Evolutionary conservation across 1,284 basidiomycete genomes (phyloP).

Genomic region (Rhodofomes roseus): DNA sequence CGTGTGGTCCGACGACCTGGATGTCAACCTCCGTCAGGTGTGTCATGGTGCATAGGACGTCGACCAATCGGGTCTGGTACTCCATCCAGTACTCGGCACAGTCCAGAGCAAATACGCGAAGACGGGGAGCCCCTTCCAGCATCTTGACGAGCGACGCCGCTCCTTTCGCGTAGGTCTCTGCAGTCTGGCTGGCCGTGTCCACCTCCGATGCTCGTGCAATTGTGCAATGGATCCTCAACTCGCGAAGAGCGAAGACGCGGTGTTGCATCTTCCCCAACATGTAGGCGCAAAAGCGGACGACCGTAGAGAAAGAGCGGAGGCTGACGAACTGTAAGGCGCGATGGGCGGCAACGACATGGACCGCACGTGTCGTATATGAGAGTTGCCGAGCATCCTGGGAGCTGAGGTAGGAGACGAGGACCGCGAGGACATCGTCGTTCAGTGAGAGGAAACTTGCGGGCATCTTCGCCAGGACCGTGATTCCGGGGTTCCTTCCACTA

Average conservation of each 20-base stretch:
- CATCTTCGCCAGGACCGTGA: background rate
- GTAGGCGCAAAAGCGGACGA: background rate
- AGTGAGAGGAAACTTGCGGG: background rate
- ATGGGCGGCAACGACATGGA: background rate
- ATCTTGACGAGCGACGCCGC: background rate
- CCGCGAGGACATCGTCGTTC: background rate
- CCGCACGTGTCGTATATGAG: background rate
- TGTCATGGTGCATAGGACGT: background rate
- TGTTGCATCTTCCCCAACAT: background rate
- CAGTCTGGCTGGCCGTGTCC: background rate
- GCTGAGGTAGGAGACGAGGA: background rate
- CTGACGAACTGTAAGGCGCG: background rate
- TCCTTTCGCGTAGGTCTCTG: background rate
- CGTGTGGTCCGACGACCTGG: background rate
- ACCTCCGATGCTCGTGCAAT: background rate
- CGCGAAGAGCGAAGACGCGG: background rate
- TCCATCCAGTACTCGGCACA: background rate
- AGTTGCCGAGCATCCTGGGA: background rate
- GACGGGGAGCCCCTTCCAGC: background rate
- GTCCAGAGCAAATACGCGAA: background rate
- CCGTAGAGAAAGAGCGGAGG: background rate
- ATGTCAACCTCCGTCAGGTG: background rate
- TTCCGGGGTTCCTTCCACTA: too few species aligned
- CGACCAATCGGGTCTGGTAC: background rate
- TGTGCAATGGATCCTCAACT: background rate